Evolutionary conservation across 2,329 filamentous ascomycete species (phyloP).

Genomic region (Colletotrichum higginsianum): DNA sequence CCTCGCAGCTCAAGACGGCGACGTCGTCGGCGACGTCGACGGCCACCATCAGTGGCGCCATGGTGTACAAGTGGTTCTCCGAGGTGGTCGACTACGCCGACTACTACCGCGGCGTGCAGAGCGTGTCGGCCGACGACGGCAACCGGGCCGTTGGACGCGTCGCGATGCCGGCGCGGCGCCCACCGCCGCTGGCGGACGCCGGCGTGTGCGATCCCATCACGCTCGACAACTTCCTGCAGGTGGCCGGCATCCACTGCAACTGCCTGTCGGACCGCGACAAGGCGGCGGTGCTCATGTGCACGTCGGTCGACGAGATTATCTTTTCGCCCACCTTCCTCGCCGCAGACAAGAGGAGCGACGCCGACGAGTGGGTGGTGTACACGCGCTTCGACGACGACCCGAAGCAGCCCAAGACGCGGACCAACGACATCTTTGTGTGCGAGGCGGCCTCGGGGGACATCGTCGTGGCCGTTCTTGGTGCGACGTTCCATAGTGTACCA

Average conservation of each 20-base stretch:
- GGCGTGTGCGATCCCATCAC: conserved; percentile 10
- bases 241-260: conserved; percentile 42
- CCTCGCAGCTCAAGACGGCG: not conserved
- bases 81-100: conserved; percentile 1
- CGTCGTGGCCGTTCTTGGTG: not conserved
- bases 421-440: not conserved
- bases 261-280: conserved; percentile 39
- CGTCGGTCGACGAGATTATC: not conserved
- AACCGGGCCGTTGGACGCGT: not conserved
- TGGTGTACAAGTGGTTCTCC: conserved; percentile 1
- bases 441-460: not conserved
- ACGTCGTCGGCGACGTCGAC: not conserved
- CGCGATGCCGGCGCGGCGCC: not conserved
- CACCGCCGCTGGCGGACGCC: not conserved
- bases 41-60: not conserved
- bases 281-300: not conserved
- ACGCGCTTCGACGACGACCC: not conserved
- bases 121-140: not conserved
- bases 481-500: not conserved
- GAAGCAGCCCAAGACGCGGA: not conserved
- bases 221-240: conserved; percentile 31
- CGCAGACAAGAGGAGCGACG: not conserved
- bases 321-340: not conserved
- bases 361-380: not conserved
- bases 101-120: not conserved